Percentiles rank a stretch among this genome's conserved stretches.
Evolutionary conservation across 1,284 basidiomycete genomes (phyloP).

Genomic region (Abortiporus biennis): DNA sequence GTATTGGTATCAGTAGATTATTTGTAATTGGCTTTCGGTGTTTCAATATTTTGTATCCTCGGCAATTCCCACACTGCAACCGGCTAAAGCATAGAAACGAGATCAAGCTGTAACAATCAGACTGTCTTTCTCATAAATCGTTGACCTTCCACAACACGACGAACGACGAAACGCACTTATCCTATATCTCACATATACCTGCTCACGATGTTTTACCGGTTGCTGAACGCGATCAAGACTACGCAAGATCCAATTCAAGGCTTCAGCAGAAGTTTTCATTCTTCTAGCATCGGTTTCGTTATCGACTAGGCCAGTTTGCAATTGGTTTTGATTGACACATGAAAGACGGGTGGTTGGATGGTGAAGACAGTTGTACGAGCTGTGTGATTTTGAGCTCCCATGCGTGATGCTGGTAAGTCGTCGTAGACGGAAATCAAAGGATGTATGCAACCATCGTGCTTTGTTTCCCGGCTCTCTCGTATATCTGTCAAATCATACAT

Average conservation of each 20-base stretch:
- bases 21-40: conserved; percentile 3
- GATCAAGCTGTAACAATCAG: not conserved
- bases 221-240: not conserved
- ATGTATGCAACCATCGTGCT: no score
- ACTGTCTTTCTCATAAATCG: not conserved
- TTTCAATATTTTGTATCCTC: not conserved
- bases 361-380: no score
- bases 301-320: no score
- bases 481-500: no score
- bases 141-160: not conserved
- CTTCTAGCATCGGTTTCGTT: no score
- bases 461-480: no score
- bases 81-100: conserved; percentile 5
- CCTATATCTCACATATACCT: not conserved
- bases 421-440: no score
- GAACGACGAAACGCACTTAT: not conserved
- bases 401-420: no score
- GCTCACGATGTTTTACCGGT: not conserved
- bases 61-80: conserved; percentile 3
- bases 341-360: no score
- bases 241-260: not conserved
- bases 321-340: no score
- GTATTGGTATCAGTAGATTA: not conserved
- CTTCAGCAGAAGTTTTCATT: not conserved
- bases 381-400: no score